Conservation (phyloP, 345 rosid species). For the Firmiana major region DNA sequence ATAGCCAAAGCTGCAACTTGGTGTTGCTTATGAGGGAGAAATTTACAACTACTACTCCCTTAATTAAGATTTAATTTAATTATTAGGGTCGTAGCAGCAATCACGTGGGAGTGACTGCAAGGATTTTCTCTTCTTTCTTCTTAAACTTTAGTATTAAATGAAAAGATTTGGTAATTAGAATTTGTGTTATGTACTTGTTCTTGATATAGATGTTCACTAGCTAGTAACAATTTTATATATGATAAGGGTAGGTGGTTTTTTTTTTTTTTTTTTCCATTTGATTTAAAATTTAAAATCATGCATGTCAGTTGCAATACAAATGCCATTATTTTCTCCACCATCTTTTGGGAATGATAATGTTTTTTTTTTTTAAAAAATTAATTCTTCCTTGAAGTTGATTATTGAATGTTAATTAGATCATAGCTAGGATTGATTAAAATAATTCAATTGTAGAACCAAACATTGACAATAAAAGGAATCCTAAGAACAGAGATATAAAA, state of each 20-base stretch:
- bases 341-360: conserved; percentile 23
- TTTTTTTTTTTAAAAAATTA: not conserved
- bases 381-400: not conserved
- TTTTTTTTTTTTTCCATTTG: conserved; percentile 12
- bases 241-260: conserved; percentile 24
- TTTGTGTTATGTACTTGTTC: conserved; percentile 13
- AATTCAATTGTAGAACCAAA: not conserved
- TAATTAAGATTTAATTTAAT: not conserved
- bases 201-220: not conserved
- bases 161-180: conserved; percentile 15
- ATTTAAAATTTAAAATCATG: not conserved
- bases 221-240: conserved; percentile 5
- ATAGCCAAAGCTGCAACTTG: not conserved
- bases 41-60: not conserved
- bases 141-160: not conserved
- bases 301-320: conserved; percentile 21
- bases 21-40: not conserved
- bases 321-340: conserved; percentile 36
- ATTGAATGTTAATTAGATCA: conserved; percentile 6
- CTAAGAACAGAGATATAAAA: conserved; percentile 5
- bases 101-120: conserved; percentile 25
- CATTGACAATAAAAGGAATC: conserved; percentile 23
- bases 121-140: not conserved
- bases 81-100: not conserved
- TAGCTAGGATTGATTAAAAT: not conserved